Base-by-base conservation (phyloP, 192 early-diverging fungal genomes). In the Coemansia sp. region DNA sequence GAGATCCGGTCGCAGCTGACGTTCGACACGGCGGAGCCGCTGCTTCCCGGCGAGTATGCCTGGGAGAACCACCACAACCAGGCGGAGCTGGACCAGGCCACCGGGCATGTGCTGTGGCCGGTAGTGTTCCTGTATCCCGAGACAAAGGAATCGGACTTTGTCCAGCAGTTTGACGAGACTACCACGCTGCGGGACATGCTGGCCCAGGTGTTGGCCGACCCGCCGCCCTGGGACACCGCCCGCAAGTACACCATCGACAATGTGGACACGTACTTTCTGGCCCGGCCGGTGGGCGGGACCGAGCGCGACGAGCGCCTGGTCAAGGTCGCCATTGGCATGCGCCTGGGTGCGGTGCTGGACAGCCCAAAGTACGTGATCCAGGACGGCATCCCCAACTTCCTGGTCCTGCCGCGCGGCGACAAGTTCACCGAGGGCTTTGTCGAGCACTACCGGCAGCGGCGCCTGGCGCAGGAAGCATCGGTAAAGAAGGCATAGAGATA, bases 101-200 rank as follows among this genome's bases (percentile, higher is more conserved):
- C 78, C 0, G 77, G 80, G 16, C 77, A 72, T 16, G 55, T 99
- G 11, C 70, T 79, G 7, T 85, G 85, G 77, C 96, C 96, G 0
- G 89, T 91, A 4, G 72, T 90, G 23, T 91, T 99, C 45, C 63
- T 96, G 58, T 99, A 99, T 60, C 96, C 96, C 18, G 93, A 99
- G 67, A 69, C 85, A 53, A 84, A 84, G 47, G 81, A 98, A 51
- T 87, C 86, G 3, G 96, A 99, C 64, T 77, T 88, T 39, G 88
- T 99, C 40, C 74, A 83, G 45, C 67, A 67, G 25, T 94, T 95
- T 53, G 75, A 91, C 70, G 96, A 98, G 71, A 57, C 79, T 10
- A 69, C 78, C 44, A 82, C 90, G 16, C 87, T 99, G 50, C 50
- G 63, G 34, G 90, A 92, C 44, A 92, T 96, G 56, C 60, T 99